A percentile compares a stretch with the other conserved stretches of the same genome.
Conservation (phyloP, 441 rosid genomes). For the Geranium incanum region DNA sequence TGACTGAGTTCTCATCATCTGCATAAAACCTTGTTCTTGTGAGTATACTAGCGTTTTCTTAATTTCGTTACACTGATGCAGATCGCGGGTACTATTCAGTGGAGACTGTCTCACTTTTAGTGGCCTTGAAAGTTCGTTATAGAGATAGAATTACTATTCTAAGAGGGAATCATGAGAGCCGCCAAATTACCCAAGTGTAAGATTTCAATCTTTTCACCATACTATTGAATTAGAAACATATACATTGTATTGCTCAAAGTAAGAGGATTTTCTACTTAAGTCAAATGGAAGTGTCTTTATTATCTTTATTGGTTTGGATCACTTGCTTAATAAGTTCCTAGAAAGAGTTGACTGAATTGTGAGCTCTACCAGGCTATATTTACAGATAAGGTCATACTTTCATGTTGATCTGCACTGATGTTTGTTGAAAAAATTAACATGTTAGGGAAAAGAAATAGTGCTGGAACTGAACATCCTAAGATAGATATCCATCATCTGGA, state of each 20-base stretch:
- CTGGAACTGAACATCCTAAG: too few relatives aligned
- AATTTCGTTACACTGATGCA: constrained; percentile 27
- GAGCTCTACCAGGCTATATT: background rate
- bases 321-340: background rate
- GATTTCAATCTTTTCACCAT: constrained; percentile 18
- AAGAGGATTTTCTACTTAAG: background rate
- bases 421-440: too few relatives aligned
- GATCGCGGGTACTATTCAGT: constrained; percentile 99
- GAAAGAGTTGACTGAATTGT: background rate
- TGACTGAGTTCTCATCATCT: background rate
- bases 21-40: background rate
- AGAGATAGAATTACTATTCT: constrained; percentile 93
- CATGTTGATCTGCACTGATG: too few relatives aligned
- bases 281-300: background rate
- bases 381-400: too few relatives aligned
- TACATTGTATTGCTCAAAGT: background rate
- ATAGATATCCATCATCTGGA: too few relatives aligned
- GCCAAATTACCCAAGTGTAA: constrained; percentile 99
- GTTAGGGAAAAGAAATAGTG: too few relatives aligned
- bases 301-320: background rate
- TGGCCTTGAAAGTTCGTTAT: constrained; percentile 91
- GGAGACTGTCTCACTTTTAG: constrained; percentile 88
- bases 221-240: background rate
- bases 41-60: background rate
- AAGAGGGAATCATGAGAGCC: constrained; percentile 25